A percentile compares a stretch with the other conserved stretches of the same genome.
Evolutionary conservation across 1,284 basidiomycete genomes (phyloP).

Genomic region (Cryptococcus sp.): DNA sequence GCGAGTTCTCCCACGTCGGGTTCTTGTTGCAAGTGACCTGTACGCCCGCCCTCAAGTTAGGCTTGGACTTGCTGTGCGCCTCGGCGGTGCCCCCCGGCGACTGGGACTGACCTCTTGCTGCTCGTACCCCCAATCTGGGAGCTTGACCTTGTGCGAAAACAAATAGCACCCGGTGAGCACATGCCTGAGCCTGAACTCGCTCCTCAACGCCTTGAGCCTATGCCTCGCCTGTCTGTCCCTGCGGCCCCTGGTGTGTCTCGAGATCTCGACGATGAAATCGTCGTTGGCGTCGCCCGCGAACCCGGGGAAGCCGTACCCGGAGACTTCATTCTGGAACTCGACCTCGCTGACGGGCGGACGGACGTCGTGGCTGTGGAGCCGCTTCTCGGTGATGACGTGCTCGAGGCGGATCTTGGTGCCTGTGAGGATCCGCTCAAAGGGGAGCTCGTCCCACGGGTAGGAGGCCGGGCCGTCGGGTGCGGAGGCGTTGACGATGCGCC

Average conservation of each 20-base stretch:
- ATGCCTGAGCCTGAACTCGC: conserved; percentile 81
- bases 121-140: conserved; percentile 96
- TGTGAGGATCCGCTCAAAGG: conserved; percentile 64
- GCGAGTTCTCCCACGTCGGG: conserved; percentile 79
- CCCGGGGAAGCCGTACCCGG: conserved; percentile 82
- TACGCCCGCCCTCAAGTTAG: neutral
- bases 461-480: conserved; percentile 52
- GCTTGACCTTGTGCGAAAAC: conserved; percentile 95
- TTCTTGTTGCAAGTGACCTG: conserved; percentile 91
- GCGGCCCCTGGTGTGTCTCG: conserved; percentile 51
- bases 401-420: conserved; percentile 76
- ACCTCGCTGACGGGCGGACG: conserved; percentile 96
- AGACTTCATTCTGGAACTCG: conserved; percentile 99
- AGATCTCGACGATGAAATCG: conserved; percentile 91
- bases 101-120: conserved; percentile 74
- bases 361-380: conserved; percentile 89
- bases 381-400: conserved; percentile 77
- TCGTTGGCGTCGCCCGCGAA: conserved; percentile 75
- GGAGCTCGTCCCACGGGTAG: conserved; percentile 59
- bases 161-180: conserved; percentile 88
- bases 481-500: conserved; percentile 74
- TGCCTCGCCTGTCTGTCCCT: conserved; percentile 66
- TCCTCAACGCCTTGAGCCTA: conserved; percentile 73
- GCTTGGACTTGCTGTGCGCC: too few relatives aligned
- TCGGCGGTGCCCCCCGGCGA: neutral